Conservation (phyloP, 495 filamentous ascomycete genomes). For the Mycothermus thermophilus region DNA sequence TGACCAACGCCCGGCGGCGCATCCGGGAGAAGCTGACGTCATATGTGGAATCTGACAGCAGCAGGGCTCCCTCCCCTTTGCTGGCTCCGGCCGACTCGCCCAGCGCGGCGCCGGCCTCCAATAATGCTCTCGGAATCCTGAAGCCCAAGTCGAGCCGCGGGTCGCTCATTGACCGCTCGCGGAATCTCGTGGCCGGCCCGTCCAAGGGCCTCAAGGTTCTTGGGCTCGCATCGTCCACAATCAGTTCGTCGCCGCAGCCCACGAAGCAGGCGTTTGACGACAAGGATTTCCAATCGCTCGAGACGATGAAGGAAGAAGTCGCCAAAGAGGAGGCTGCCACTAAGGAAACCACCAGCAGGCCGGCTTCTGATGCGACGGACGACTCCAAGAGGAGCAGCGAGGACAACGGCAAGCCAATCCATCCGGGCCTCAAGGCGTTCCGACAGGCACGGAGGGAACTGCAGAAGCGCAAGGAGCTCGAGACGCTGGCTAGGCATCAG, state of each 20-base stretch:
- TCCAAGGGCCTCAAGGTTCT: conserved; percentile 63
- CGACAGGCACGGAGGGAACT: conserved; percentile 39
- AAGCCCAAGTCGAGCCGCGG: conserved; percentile 53
- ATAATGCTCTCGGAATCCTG: conserved; percentile 53
- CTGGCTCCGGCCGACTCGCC: conserved; percentile 28
- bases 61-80: conserved; percentile 40
- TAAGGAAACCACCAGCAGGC: conserved; percentile 25
- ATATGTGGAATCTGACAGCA: conserved; percentile 50
- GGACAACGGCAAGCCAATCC: conserved; percentile 21
- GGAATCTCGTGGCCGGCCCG: conserved; percentile 21
- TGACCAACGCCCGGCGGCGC: conserved; percentile 59
- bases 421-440: conserved; percentile 34
- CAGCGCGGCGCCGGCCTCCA: conserved; percentile 26
- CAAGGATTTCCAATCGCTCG: conserved; percentile 14
- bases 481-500: conserved; percentile 24
- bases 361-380: conserved; percentile 9
- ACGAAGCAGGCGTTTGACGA: conserved; percentile 19
- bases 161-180: conserved; percentile 36
- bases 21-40: conserved; percentile 71
- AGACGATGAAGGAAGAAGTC: conserved; percentile 21
- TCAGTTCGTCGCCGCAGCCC: conserved; percentile 39
- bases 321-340: conserved; percentile 35
- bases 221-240: conserved; percentile 42
- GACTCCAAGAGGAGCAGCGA: conserved; percentile 10
- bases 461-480: conserved; percentile 37